A percentile compares a stretch with the other conserved stretches of the same genome.
phyloP scores from a whole-genome alignment of 225 moss, liverwort and hornwort genomes.

The Sphagnum contortum region DNA sequence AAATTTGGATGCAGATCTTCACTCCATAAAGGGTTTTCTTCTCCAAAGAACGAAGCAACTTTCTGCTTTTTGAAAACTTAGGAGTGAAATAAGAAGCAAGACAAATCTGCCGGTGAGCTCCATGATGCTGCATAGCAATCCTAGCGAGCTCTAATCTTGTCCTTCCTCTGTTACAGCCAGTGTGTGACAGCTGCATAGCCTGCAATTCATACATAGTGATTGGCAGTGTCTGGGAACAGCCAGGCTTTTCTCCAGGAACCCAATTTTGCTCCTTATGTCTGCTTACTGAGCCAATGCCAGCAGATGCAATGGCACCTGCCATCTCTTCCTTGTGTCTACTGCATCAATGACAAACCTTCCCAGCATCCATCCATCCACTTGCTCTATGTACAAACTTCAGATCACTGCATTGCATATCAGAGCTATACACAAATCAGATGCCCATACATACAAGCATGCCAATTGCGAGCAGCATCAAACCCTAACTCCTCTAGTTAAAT shows the following conservation, averaged over 20 bases:
- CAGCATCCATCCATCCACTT: no score
- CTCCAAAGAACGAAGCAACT: slow-evolving; percentile 18
- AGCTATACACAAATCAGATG: no score
- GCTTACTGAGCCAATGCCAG: slow-evolving; percentile 19
- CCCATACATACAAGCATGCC: no score
- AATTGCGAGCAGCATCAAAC: no score
- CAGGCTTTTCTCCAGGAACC: slow-evolving; percentile 29
- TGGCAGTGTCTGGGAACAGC: slow-evolving; percentile 22
- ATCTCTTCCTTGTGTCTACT: background rate
- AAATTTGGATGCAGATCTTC: slow-evolving; percentile 28
- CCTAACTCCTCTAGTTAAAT: no score
- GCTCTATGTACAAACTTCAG: no score
- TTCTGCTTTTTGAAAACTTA: slow-evolving; percentile 20
- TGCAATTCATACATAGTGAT: slow-evolving; percentile 12
- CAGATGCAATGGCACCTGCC: slow-evolving; percentile 10
- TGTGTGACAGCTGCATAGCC: slow-evolving; percentile 8
- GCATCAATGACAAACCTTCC: no score
- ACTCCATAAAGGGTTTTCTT: slow-evolving; percentile 20
- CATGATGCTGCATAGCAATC: slow-evolving; percentile 13
- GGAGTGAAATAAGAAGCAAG: slow-evolving; percentile 2
- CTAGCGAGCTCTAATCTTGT: slow-evolving; percentile 9
- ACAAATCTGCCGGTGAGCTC: slow-evolving; percentile 6
- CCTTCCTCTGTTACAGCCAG: slow-evolving; percentile 14
- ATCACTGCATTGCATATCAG: no score
- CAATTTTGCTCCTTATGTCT: slow-evolving; percentile 34